These are phyloP conservation scores for Metarhizium album DNA, from an alignment of 2,329 filamentous ascomycete genomes.

Conservation along the genomic window DNA sequence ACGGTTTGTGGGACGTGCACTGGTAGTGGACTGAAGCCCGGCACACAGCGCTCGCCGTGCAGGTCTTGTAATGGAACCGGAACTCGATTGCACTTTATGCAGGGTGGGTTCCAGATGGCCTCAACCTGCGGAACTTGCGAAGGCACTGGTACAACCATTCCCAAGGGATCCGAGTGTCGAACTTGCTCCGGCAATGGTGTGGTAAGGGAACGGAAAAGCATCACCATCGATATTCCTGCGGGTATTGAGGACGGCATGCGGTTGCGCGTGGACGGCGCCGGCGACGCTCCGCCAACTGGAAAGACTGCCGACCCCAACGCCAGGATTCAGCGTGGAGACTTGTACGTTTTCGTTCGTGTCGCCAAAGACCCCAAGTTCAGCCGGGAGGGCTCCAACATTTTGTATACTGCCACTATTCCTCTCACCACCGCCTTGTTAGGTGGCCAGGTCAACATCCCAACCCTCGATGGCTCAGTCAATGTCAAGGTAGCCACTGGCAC, in stretches of 20 bases:
- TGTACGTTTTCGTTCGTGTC: slow-evolving; percentile 85
- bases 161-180: slow-evolving; percentile 69
- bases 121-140: slow-evolving; percentile 76
- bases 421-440: slow-evolving; percentile 88
- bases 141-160: slow-evolving; percentile 65
- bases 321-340: slow-evolving; percentile 66
- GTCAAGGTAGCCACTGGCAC: slow-evolving; percentile 88
- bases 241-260: slow-evolving; percentile 97
- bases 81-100: slow-evolving; percentile 76
- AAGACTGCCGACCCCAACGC: slow-evolving; percentile 51
- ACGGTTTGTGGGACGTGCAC: slow-evolving; percentile 72
- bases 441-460: slow-evolving; percentile 81
- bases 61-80: slow-evolving; percentile 78
- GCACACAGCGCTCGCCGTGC: slow-evolving; percentile 63
- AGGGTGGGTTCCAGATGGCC: slow-evolving; percentile 92
- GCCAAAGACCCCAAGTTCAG: slow-evolving; percentile 85
- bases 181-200: slow-evolving; percentile 77
- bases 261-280: slow-evolving; percentile 72
- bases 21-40: slow-evolving; percentile 76
- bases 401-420: slow-evolving; percentile 85
- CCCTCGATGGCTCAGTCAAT: slow-evolving; percentile 80
- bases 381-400: slow-evolving; percentile 75
- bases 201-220: slow-evolving; percentile 68
- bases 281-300: slow-evolving; percentile 75
- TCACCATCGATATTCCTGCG: slow-evolving; percentile 84